These are phyloP conservation scores for Scytalidium lignicola DNA, from an alignment of 2,329 filamentous ascomycete genomes.

Conservation along the genomic window DNA sequence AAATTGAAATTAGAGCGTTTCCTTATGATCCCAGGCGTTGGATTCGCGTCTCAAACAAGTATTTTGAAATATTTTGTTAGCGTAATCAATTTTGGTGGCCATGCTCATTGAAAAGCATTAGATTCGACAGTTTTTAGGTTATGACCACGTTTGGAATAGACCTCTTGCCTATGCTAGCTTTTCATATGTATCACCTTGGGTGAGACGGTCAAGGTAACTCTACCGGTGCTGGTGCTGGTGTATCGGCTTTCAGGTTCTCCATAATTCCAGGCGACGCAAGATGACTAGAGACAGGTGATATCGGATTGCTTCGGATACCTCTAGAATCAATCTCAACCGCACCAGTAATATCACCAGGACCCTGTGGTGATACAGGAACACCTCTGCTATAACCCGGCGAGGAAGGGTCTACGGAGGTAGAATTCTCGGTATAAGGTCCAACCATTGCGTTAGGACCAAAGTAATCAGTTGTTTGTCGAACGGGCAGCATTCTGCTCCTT, in stretches of 20 bases:
- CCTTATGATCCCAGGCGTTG: neutral
- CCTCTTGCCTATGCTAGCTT: neutral
- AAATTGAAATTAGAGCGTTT: neutral
- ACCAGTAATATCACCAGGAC: conserved; percentile 43
- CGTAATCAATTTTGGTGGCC: neutral
- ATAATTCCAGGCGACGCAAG: conserved; percentile 14
- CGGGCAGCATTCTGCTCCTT: conserved; percentile 4
- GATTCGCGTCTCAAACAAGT: neutral
- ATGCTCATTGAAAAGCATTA: neutral
- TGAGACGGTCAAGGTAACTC: conserved; percentile 40
- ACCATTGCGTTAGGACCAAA: conserved; percentile 31
- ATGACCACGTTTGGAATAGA: neutral
- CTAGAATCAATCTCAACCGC: conserved; percentile 50
- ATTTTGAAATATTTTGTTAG: conserved; percentile 1
- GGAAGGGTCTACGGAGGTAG: conserved; percentile 19
- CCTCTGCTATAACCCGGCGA: conserved; percentile 31
- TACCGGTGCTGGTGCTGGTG: conserved; percentile 30
- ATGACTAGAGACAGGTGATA: neutral
- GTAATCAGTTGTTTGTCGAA: conserved; percentile 17
- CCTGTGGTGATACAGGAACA: conserved; percentile 39
- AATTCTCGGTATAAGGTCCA: conserved; percentile 36
- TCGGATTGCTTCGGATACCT: conserved; percentile 3
- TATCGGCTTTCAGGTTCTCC: conserved; percentile 13
- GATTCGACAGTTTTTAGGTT: neutral
- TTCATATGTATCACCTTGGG: neutral